Conservation (phyloP, 768 basidiomycete species). For the Lentinula boryana region DNA sequence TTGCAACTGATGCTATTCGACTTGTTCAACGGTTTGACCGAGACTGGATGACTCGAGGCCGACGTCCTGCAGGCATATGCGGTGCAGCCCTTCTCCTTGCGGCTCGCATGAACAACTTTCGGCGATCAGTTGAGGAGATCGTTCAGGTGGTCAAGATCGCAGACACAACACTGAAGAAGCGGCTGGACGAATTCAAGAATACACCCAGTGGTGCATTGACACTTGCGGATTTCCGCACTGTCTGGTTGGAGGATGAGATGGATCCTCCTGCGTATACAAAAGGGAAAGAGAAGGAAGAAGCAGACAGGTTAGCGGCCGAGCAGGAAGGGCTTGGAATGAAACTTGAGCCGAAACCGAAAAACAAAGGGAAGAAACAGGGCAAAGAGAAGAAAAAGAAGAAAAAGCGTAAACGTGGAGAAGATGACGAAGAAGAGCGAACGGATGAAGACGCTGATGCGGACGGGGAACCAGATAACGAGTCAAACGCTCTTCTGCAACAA, state of each 20-base stretch:
- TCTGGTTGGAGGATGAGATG: conserved; percentile 89
- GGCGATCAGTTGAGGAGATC: conserved; percentile 89
- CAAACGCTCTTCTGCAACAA: conserved; percentile 21
- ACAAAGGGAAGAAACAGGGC: conserved; percentile 18
- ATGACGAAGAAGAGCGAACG: conserved; percentile 24
- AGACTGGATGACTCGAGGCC: conserved; percentile 96
- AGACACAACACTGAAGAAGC: conserved; percentile 89
- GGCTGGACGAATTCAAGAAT: conserved; percentile 90
- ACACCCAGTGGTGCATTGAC: conserved; percentile 84
- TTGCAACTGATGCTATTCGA: conserved; percentile 89
- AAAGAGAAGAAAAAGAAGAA: conserved; percentile 21
- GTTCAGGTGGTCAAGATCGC: conserved; percentile 99
- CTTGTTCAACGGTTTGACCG: conserved; percentile 90
- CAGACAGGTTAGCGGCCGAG: conserved; percentile 36
- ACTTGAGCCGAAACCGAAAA: conserved; percentile 20
- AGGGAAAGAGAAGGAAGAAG: conserved; percentile 66
- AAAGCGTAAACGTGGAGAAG: conserved; percentile 21
- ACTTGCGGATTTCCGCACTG: conserved; percentile 81
- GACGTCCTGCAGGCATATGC: conserved; percentile 95
- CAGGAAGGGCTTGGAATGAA: conserved; percentile 20
- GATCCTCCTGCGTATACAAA: conserved; percentile 88
- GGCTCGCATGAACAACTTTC: conserved; percentile 97
- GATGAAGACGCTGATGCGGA: conserved; percentile 24
- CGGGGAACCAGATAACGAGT: conserved; percentile 27
- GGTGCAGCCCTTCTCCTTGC: conserved; percentile 93